These are phyloP conservation scores for Phalaenopsis equestris DNA, from an alignment of 106 monocot genomes.

Conservation along the genomic window DNA sequence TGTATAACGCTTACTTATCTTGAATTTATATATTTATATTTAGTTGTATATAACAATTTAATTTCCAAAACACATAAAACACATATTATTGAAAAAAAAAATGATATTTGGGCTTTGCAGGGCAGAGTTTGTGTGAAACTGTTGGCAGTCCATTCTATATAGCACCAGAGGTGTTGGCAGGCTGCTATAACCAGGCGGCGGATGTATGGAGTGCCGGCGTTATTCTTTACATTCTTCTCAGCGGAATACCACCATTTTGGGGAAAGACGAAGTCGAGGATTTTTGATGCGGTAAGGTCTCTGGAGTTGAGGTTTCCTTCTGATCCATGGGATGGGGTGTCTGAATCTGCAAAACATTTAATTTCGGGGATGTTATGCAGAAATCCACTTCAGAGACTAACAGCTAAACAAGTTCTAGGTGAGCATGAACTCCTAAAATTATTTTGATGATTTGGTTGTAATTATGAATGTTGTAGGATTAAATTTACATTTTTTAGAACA, in stretches of 20 bases:
- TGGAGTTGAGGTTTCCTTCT: constrained; percentile 62
- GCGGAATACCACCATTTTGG: constrained; percentile 95
- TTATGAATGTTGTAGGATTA: too few species aligned
- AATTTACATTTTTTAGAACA: too few species aligned
- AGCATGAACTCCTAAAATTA: not conserved
- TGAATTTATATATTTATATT: too few species aligned
- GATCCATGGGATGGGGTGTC: constrained; percentile 66
- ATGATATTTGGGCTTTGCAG: constrained; percentile 24
- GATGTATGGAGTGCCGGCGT: constrained; percentile 96
- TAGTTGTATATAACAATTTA: too few species aligned
- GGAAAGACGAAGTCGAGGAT: constrained; percentile 91
- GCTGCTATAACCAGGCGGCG: constrained; percentile 87
- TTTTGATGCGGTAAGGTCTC: constrained; percentile 68
- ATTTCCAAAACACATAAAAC: too few species aligned
- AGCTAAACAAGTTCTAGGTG: constrained; percentile 74
- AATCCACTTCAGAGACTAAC: constrained; percentile 55
- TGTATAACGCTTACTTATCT: too few species aligned
- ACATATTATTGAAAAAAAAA: not conserved
- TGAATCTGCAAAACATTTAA: constrained; percentile 61
- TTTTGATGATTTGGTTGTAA: not conserved
- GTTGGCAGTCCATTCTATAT: constrained; percentile 98
- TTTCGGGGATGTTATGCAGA: constrained; percentile 67
- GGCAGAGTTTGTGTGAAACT: constrained; percentile 58
- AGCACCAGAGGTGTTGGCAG: constrained; percentile 80
- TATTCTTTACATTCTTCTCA: constrained; percentile 85